Percentiles rank a stretch among this genome's conserved stretches.
These are phyloP conservation scores for Colletotrichum liriopes DNA, from an alignment of 2,329 filamentous ascomycete genomes.

Conservation along the genomic window DNA sequence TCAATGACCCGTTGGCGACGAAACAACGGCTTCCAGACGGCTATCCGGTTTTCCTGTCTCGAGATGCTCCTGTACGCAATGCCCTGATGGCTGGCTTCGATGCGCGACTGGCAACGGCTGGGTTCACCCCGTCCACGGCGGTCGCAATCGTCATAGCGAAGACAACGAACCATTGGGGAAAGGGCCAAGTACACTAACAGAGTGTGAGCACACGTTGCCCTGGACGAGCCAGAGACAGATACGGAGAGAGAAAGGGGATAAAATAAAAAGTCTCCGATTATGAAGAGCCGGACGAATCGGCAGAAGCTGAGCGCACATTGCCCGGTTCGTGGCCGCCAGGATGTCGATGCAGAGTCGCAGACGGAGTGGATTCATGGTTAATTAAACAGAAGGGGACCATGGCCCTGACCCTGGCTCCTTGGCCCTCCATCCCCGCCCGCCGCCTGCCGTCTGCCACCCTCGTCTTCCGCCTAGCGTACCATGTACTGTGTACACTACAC, in stretches of 20 bases:
- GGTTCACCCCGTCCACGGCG: not conserved
- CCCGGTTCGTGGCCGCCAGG: not conserved
- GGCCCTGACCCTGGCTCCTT: slow-evolving; percentile 11
- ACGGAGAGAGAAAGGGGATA: slow-evolving; percentile 7
- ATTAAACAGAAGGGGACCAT: slow-evolving; percentile 30
- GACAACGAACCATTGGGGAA: not conserved
- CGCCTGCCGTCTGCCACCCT: slow-evolving; percentile 5
- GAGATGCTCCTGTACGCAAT: slow-evolving; percentile 19
- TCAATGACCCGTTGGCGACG: slow-evolving; percentile 34
- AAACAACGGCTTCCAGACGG: slow-evolving; percentile 35
- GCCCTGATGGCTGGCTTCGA: slow-evolving; percentile 5
- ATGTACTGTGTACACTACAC: no score
- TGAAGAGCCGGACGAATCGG: slow-evolving; percentile 41
- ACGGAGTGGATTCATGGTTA: slow-evolving; percentile 38
- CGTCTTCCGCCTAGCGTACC: slow-evolving; percentile 7
- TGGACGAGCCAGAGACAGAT: not conserved
- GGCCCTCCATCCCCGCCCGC: not conserved
- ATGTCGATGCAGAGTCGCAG: slow-evolving; percentile 32
- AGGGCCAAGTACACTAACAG: not conserved
- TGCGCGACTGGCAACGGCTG: not conserved
- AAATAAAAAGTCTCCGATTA: slow-evolving; percentile 15
- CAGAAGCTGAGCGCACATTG: slow-evolving; percentile 31
- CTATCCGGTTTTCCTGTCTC: slow-evolving; percentile 31
- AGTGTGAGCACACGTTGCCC: not conserved
- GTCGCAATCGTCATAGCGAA: not conserved